phyloP scores from a whole-genome alignment of 2,329 filamentous ascomycete genomes.

The Tolypocladium capitatum region DNA sequence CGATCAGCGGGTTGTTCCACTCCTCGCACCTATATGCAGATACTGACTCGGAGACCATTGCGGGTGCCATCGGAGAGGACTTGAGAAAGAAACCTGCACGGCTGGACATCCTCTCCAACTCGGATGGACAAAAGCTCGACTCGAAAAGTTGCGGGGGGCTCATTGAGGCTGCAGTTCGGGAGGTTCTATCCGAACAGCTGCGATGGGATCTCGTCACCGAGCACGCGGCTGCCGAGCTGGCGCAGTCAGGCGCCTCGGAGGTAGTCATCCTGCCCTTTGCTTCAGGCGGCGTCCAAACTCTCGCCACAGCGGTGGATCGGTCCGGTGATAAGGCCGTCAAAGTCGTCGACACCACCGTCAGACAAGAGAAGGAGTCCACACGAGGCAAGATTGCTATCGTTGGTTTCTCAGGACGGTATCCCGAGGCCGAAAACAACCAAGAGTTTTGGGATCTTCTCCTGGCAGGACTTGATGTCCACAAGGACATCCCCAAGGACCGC shows the following conservation, averaged over 20 bases:
- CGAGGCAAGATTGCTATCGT: slow-evolving; percentile 53
- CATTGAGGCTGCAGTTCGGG: not conserved
- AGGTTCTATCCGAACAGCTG: not conserved
- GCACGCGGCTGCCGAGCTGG: not conserved
- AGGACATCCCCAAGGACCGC: slow-evolving; percentile 44
- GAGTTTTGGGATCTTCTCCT: slow-evolving; percentile 50
- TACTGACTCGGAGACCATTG: not conserved
- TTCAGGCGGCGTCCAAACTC: not conserved
- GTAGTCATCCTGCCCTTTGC: not conserved
- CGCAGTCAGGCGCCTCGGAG: not conserved
- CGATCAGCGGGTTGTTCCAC: not conserved
- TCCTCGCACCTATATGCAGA: not conserved
- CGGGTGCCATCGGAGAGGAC: not conserved
- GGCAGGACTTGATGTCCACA: slow-evolving; percentile 51
- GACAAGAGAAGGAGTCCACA: not conserved
- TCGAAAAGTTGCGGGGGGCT: not conserved
- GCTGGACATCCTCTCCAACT: not conserved
- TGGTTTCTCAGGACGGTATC: slow-evolving; percentile 35
- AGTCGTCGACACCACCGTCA: not conserved
- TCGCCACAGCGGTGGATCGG: not conserved
- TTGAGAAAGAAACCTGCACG: not conserved
- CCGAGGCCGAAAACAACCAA: slow-evolving; percentile 19
- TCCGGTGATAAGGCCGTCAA: not conserved
- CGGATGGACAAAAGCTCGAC: not conserved
- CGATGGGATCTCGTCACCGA: slow-evolving; percentile 1